phyloP scores from a whole-genome alignment of 805 yeast species.

The Zygotorulaspora sp. region DNA sequence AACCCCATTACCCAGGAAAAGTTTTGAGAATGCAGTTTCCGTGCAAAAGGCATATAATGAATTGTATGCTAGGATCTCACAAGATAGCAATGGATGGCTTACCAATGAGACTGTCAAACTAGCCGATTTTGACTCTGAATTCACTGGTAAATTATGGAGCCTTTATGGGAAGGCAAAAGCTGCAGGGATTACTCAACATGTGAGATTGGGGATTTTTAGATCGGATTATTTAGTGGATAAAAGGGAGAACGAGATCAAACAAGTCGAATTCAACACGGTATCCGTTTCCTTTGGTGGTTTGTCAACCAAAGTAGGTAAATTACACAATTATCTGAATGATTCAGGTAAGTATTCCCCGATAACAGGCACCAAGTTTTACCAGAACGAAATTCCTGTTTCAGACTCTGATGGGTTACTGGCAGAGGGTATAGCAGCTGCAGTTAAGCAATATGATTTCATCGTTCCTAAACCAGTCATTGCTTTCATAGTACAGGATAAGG shows the following conservation, averaged over 20 bases:
- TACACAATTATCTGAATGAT: conserved; percentile 64
- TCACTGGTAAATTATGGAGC: conserved; percentile 75
- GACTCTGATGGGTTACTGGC: conserved; percentile 61
- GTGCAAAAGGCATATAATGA: conserved; percentile 69
- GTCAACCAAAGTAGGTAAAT: conserved; percentile 69
- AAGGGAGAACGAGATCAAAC: conserved; percentile 56
- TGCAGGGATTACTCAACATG: conserved; percentile 53
- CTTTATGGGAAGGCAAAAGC: conserved; percentile 48
- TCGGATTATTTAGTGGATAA: conserved; percentile 78
- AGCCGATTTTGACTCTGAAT: conserved; percentile 59
- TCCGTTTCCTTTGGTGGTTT: conserved; percentile 94
- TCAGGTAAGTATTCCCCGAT: conserved; percentile 49
- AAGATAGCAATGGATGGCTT: conserved; percentile 61
- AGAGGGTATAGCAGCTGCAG: conserved; percentile 64
- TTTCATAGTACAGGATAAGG: conserved; percentile 78
- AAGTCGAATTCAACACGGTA: conserved; percentile 93
- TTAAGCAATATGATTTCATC: conserved; percentile 43
- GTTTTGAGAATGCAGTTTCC: conserved; percentile 60
- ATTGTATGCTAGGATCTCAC: conserved; percentile 62
- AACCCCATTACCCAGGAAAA: conserved; percentile 70
- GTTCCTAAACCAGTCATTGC: conserved; percentile 52
- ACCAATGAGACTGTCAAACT: conserved; percentile 48
- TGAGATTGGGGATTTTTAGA: conserved; percentile 80
- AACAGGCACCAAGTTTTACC: conserved; percentile 39
- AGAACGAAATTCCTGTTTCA: conserved; percentile 56